Evolutionary conservation across 2,329 filamentous ascomycete species (phyloP).

Genomic region (Dendrostoma leiphaemia): DNA sequence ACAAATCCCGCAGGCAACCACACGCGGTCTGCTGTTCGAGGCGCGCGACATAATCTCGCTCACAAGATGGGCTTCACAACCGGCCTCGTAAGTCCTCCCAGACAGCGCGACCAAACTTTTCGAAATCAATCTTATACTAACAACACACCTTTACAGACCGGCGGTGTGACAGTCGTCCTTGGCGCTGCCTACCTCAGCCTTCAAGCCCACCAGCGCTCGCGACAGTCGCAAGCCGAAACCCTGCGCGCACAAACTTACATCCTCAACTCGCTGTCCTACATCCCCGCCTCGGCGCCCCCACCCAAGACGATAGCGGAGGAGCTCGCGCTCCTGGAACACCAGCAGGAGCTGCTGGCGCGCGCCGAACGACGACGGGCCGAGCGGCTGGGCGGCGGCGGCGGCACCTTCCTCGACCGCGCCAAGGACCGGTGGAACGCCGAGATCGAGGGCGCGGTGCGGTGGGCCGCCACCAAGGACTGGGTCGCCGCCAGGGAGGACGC

Average conservation of each 20-base stretch:
- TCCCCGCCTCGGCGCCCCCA: conserved; percentile 38
- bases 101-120: no score
- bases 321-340: conserved; percentile 17
- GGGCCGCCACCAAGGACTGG: conserved; percentile 68
- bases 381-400: conserved; percentile 27
- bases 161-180: conserved; percentile 73
- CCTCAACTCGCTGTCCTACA: conserved; percentile 53
- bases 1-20: conserved; percentile 22
- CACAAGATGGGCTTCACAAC: conserved; percentile 67
- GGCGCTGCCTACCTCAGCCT: conserved; percentile 71
- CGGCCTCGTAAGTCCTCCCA: conserved; percentile 63
- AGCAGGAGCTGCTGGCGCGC: conserved; percentile 17
- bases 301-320: conserved; percentile 30
- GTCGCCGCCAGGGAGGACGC: conserved; percentile 56
- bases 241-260: conserved; percentile 57
- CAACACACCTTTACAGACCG: conserved; percentile 49
- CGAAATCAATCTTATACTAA: no score
- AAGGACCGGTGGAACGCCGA: conserved; percentile 81
- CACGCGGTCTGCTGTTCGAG: conserved; percentile 13
- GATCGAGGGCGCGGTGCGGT: conserved; percentile 63
- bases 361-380: conserved; percentile 7
- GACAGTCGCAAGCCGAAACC: conserved; percentile 54
- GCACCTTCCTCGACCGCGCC: conserved; percentile 60
- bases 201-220: conserved; percentile 67
- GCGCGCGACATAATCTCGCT: conserved; percentile 13